Evolutionary conservation across 2,329 filamentous ascomycete species (phyloP), one percentile per base, ranked within the genome.

Genomic region (Aspergillus pseudoglaucus): DNA sequence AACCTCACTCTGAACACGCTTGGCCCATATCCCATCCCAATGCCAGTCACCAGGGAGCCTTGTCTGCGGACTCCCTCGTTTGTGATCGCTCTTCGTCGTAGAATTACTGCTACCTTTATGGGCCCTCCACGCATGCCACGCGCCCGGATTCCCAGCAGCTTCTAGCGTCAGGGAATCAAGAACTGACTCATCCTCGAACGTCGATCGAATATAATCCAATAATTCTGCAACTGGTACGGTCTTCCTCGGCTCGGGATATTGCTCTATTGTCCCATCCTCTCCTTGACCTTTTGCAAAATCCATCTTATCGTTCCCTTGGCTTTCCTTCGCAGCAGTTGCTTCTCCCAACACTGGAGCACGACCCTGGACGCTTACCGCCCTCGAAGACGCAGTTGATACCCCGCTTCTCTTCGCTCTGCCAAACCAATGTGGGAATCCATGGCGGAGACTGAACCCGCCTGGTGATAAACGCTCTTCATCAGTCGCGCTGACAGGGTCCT

Each of bases 21-120:
- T 85, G 64, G 94, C 88, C 91, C 91, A 98, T 0, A 97, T 91
- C 0, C 91, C 90, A 60, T 95, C 89, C 91, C 91, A 97, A 63
- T 95, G 95, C 91, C 91, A 97, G 59, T 95, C 86, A 6, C 86
- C 87, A 0, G 89, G 89, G 44, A 79, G 75, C 51, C 83, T 71
- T 32, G 68, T 61, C 54, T 64, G 65, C 45, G 60, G 73, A 50
- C 70, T 80, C 64, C 62, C 72, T 72, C 51, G 69, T 59, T 68
- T 78, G 58, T 58, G 66, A 14, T 47, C 50, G 18, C 47, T 52
- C 27, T 48, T 41, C 12, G 42, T 42, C 9, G 47, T 49, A 14
- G 53, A 50, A 9, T 46, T 49, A 23, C 52, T 49, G 18, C 49
- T 49, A 43, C 73, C 72, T 47, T 84, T 81, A 64, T 91, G 80